Base-by-base conservation (phyloP, 257 asterid species). In the Echites panduratus region DNA sequence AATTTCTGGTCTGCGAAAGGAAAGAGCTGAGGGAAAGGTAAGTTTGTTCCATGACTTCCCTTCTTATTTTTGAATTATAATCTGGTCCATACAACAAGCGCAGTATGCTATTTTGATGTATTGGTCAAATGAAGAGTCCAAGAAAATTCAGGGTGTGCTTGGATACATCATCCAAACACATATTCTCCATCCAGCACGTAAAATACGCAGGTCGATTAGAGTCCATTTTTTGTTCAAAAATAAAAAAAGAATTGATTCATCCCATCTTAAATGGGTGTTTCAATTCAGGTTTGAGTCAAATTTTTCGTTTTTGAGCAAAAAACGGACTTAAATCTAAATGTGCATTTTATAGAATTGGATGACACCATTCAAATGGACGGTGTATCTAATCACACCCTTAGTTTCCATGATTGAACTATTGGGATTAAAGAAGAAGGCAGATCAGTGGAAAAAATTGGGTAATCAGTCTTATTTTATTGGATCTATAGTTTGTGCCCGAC, bases 1-100 rank as follows among this genome's bases (percentile, higher is more conserved):
- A 76, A 84, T 87, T 63, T 73, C 90, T 16, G 84, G 76, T 48
- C 87, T 87, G 29, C 84, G 90, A 17, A 74, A 67, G 77, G 90
- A 87, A 85, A 78, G 92, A 84, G 81, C 90, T 4, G 71, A 80
- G 78, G 92, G 92, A 75, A 87, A 85, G 87, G 89, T 87, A 78
- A 43, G 68, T 70, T 9, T 45, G 41, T 26, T 27, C 16, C 68
- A 35, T 3, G 10, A 8, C 6, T 35, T 20, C 27, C 17, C 48
- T 32, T 35, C 26, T 32, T 62, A 35, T 20, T 32, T 13, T 63
- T 32, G 26, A 17, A 35, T 29, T 61, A 29, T 27, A 13, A 27
- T 29, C 45, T 32, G 40, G 11, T 32, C 13, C 26, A 7, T 7
- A 63, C 26, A 63, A 63, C 5, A 3, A 12, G 66, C 41, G 26